Conservation (phyloP, 306 rosid genomes). For the Cicer chorassanicum region DNA sequence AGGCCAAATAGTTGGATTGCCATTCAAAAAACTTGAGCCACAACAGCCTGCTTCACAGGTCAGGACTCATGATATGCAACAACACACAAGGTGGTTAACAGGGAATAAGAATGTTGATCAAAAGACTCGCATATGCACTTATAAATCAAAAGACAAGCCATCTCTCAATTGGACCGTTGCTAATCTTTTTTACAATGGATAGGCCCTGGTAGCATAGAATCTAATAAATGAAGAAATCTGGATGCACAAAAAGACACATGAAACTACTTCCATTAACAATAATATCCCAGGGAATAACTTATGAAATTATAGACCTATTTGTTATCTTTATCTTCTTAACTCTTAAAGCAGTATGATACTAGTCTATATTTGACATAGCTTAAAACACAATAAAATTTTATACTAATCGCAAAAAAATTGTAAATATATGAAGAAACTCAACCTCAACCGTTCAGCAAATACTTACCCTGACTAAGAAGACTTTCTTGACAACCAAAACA, state of each 20-base stretch:
- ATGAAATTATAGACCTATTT: constrained; percentile 17
- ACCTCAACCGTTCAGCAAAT: constrained; percentile 19
- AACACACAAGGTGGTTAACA: constrained; percentile 26
- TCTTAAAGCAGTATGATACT: constrained; percentile 5
- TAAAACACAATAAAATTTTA: constrained; percentile 25
- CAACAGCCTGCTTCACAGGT: constrained; percentile 3
- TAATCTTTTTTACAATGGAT: constrained; percentile 13
- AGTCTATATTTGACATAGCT: constrained; percentile 34
- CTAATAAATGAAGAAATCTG: constrained; percentile 23
- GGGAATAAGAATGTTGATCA: constrained; percentile 14
- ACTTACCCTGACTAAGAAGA: constrained; percentile 70
- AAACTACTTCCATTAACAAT: constrained; percentile 29
- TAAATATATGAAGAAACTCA: constrained; percentile 24
- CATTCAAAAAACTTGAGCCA: not conserved
- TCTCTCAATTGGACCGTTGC: constrained; percentile 12
- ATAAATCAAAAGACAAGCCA: constrained; percentile 19
- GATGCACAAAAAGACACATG: constrained; percentile 9
- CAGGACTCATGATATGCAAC: constrained; percentile 1
- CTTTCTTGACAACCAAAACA: constrained; percentile 95
- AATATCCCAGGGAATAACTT: constrained; percentile 8
- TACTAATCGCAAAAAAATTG: constrained; percentile 9
- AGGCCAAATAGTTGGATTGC: constrained; percentile 20
- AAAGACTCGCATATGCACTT: not conserved
- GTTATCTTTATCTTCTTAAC: constrained; percentile 29
- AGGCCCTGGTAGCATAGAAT: constrained; percentile 8